A percentile compares a stretch with the other conserved stretches of the same genome.
phyloP scores from a whole-genome alignment of 768 basidiomycete species.

The Psilocybe cubensis region DNA sequence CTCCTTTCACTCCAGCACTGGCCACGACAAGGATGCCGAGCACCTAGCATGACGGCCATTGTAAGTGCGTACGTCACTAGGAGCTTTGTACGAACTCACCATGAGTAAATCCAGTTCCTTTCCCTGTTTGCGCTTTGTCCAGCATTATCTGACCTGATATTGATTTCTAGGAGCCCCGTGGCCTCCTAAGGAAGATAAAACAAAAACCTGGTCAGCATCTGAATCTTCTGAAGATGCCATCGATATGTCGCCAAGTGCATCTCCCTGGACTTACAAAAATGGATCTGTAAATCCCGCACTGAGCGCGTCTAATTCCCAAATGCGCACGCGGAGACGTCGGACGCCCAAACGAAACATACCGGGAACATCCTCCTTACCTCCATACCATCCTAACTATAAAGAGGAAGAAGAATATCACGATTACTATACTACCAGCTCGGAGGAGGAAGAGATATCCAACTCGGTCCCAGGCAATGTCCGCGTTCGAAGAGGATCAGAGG shows the following conservation, averaged over 20 bases:
- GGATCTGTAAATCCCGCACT: slow-evolving; percentile 77
- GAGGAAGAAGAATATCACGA: slow-evolving; percentile 37
- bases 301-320: slow-evolving; percentile 57
- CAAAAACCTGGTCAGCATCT: slow-evolving; percentile 37
- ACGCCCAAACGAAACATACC: slow-evolving; percentile 22
- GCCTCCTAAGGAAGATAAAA: slow-evolving; percentile 80
- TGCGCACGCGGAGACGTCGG: slow-evolving; percentile 24
- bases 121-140: neutral
- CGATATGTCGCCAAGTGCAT: slow-evolving; percentile 54
- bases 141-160: neutral
- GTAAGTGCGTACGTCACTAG: slow-evolving; percentile 14
- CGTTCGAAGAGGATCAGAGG: slow-evolving; percentile 79
- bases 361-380: slow-evolving; percentile 59
- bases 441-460: slow-evolving; percentile 20
- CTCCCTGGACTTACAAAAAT: slow-evolving; percentile 89
- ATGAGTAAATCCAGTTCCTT: neutral
- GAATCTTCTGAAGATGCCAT: slow-evolving; percentile 30
- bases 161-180: slow-evolving; percentile 43
- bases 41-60: slow-evolving; percentile 24
- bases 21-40: slow-evolving; percentile 14
- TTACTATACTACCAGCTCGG: slow-evolving; percentile 28
- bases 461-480: slow-evolving; percentile 20
- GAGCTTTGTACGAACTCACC: slow-evolving; percentile 18
- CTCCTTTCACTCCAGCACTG: slow-evolving; percentile 13
- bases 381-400: slow-evolving; percentile 77